Evolutionary conservation across 176 grass and related monocot genomes (phyloP).

Genomic region (Paspalum notatum): DNA sequence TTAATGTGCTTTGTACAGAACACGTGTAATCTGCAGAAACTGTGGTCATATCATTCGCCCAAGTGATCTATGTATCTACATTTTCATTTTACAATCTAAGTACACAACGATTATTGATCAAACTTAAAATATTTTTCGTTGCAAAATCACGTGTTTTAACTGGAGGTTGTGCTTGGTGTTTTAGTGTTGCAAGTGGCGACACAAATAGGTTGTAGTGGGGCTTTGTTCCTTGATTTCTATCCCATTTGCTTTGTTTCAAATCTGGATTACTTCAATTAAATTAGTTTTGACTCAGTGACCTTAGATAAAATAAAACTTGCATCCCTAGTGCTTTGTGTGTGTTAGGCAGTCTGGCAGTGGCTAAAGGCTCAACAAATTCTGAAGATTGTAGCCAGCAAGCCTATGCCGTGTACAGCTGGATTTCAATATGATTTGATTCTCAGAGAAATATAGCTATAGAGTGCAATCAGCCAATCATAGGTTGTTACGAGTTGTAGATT

Average conservation of each 20-base stretch:
- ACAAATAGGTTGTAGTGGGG: neutral
- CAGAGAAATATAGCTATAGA: constrained; percentile 13
- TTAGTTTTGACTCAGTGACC: neutral
- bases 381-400: neutral
- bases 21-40: neutral
- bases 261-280: neutral
- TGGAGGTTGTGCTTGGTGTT: neutral
- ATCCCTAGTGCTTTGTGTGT: neutral
- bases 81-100: neutral
- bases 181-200: neutral
- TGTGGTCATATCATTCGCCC: neutral
- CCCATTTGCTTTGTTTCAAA: neutral
- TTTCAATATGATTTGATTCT: neutral
- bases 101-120: neutral
- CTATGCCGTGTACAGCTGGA: constrained; percentile 15
- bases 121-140: neutral
- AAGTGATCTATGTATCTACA: neutral
- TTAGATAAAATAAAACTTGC: neutral
- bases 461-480: neutral
- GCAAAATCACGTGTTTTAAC: neutral
- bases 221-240: neutral
- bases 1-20: neutral
- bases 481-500: neutral
- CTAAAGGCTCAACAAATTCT: neutral
- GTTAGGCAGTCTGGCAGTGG: neutral